These are phyloP conservation scores for Plasmodium chabaudi DNA, from an alignment of 169 alveolate genomes.

Conservation along the genomic window DNA sequence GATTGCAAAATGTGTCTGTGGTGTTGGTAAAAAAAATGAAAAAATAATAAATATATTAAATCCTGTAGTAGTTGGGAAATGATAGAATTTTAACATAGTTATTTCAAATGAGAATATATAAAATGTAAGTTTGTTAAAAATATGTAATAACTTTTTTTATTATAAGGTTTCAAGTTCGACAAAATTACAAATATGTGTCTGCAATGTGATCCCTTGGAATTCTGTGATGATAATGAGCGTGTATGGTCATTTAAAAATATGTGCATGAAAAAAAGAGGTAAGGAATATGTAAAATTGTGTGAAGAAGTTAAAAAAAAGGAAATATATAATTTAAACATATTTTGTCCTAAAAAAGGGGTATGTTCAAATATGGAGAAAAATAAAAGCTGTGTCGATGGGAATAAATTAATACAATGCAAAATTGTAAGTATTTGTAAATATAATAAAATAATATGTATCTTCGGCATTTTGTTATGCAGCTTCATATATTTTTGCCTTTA, in stretches of 20 bases:
- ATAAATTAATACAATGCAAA: conserved; percentile 72
- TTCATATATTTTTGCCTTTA: background rate
- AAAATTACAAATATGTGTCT: conserved; percentile 4
- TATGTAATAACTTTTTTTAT: background rate
- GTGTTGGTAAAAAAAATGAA: conserved; percentile 31
- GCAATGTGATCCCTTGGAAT: conserved; percentile 30
- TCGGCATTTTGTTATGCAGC: background rate
- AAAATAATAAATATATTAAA: conserved; percentile 3
- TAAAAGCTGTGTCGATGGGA: conserved; percentile 51
- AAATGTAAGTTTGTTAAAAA: background rate
- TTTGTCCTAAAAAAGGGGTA: conserved; percentile 55
- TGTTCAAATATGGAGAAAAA: conserved; percentile 28
- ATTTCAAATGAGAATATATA: background rate
- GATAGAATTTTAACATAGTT: background rate
- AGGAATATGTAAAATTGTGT: conserved; percentile 40
- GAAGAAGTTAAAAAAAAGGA: conserved; percentile 2
- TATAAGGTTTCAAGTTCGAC: conserved; percentile 44
- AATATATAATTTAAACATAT: conserved; percentile 37
- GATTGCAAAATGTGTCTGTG: conserved; percentile 34
- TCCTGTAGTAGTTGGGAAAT: too few relatives aligned
- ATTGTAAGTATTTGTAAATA: conserved; percentile 30
- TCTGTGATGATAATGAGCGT: conserved; percentile 29
- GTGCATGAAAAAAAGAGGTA: conserved; percentile 34
- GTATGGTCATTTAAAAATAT: conserved; percentile 50
- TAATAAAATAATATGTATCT: background rate